Percentiles rank a stretch among this genome's conserved stretches.
Conservation (phyloP, 108 stramenopile species). For the Nannochloropsis gaditana region DNA sequence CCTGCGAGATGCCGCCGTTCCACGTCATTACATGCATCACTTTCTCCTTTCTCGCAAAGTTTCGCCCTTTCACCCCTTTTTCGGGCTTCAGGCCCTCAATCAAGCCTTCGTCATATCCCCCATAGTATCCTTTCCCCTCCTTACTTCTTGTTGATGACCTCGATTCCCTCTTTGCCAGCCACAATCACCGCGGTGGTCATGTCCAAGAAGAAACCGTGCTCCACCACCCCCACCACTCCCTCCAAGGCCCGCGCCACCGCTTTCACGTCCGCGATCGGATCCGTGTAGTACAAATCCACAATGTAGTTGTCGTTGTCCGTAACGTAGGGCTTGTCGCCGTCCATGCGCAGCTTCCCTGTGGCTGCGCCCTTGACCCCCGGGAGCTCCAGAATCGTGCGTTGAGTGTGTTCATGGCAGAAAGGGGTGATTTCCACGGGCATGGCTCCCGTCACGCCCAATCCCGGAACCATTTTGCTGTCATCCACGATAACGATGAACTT, state of each 20-base stretch:
- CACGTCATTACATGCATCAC: too few relatives aligned
- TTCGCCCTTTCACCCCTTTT: too few relatives aligned
- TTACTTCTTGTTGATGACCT: slow-evolving; percentile 62
- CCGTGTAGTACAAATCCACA: slow-evolving; percentile 90
- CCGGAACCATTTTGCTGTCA: slow-evolving; percentile 88
- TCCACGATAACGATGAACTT: slow-evolving; percentile 79
- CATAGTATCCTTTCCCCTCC: background rate
- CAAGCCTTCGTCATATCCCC: background rate
- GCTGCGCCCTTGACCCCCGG: slow-evolving; percentile 33
- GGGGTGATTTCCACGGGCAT: slow-evolving; percentile 89
- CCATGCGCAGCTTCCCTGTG: slow-evolving; percentile 55
- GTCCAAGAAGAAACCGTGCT: slow-evolving; percentile 94
- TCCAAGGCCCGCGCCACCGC: slow-evolving; percentile 64
- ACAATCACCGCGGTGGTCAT: slow-evolving; percentile 95
- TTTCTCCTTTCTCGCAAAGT: too few relatives aligned
- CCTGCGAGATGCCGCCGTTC: too few relatives aligned
- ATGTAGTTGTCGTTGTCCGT: slow-evolving; percentile 98
- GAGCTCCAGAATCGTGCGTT: slow-evolving; percentile 72
- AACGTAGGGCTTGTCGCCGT: slow-evolving; percentile 90
- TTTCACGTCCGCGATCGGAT: slow-evolving; percentile 72
- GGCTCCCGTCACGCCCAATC: slow-evolving; percentile 61
- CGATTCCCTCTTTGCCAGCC: slow-evolving; percentile 86
- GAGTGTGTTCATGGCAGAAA: slow-evolving; percentile 94
- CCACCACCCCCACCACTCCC: slow-evolving; percentile 90
- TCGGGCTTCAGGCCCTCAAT: too few relatives aligned